These are phyloP conservation scores for Nakaseomyces bracarensis DNA, from an alignment of 1,139 yeast species.

Conservation along the genomic window DNA sequence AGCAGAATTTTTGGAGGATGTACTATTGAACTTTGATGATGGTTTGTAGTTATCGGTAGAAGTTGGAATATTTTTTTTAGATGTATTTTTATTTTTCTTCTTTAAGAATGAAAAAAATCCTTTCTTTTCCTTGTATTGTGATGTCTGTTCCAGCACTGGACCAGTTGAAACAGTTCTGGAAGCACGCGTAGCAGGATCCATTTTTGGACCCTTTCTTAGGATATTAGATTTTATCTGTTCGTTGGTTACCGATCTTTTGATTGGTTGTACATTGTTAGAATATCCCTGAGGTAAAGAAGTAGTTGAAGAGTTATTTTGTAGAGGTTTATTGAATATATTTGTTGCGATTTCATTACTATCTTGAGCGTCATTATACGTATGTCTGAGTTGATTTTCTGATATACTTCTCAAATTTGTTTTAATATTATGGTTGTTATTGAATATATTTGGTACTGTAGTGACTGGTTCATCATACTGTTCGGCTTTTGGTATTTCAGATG, in stretches of 20 bases:
- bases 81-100: constrained; percentile 19
- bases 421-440: background rate
- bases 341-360: background rate
- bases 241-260: constrained; percentile 8
- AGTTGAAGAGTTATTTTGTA: background rate
- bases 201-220: constrained; percentile 1
- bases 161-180: constrained; percentile 12
- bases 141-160: constrained; percentile 9
- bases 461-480: background rate
- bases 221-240: constrained; percentile 1
- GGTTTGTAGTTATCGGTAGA: constrained; percentile 6
- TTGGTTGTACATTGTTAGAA: background rate
- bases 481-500: no score
- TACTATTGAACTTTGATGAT: constrained; percentile 14
- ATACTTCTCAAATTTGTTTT: background rate
- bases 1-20: constrained; percentile 11
- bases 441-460: background rate
- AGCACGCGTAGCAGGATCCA: background rate
- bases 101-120: constrained; percentile 34
- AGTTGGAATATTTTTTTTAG: constrained; percentile 11
- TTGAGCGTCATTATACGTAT: background rate
- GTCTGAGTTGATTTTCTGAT: background rate
- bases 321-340: background rate
- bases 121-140: constrained; percentile 24
- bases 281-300: background rate